Conservation (phyloP, 1,139 yeast species). For the Candida freyschussii region DNA sequence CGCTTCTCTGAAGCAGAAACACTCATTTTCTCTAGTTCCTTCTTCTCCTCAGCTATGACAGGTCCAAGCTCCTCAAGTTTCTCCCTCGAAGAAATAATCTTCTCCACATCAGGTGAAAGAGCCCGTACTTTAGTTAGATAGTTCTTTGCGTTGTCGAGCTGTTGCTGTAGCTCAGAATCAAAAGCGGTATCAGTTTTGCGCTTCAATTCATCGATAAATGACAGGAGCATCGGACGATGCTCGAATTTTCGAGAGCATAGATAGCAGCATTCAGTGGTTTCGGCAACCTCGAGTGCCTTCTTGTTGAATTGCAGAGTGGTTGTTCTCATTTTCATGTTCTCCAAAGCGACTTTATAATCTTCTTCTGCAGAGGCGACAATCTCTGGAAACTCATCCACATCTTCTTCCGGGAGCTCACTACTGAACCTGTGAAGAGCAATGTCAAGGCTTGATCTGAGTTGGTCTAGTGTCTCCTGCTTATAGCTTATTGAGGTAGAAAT, state of each 20-base stretch:
- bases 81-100: conserved; percentile 8
- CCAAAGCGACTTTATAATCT: conserved; percentile 53
- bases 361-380: conserved; percentile 53
- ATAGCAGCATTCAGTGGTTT: conserved; percentile 50
- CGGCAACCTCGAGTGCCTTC: conserved; percentile 60
- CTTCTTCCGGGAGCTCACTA: conserved; percentile 31
- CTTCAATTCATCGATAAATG: conserved; percentile 31
- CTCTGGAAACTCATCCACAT: conserved; percentile 45
- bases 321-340: conserved; percentile 58
- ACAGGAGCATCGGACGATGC: conserved; percentile 30
- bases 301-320: conserved; percentile 62
- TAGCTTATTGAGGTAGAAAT: conserved; percentile 8
- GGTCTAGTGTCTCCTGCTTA: conserved; percentile 22
- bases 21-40: neutral
- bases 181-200: conserved; percentile 28
- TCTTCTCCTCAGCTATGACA: neutral
- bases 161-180: conserved; percentile 27
- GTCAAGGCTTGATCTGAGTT: conserved; percentile 15
- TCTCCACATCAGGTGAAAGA: conserved; percentile 20
- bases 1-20: neutral
- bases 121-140: conserved; percentile 33
- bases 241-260: conserved; percentile 63
- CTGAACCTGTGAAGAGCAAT: conserved; percentile 16
- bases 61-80: conserved; percentile 8
- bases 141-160: conserved; percentile 37